A percentile compares a stretch with the other conserved stretches of the same genome.
These are phyloP conservation scores for Kuraishia borneana DNA, from an alignment of 805 yeast species.

Conservation along the genomic window DNA sequence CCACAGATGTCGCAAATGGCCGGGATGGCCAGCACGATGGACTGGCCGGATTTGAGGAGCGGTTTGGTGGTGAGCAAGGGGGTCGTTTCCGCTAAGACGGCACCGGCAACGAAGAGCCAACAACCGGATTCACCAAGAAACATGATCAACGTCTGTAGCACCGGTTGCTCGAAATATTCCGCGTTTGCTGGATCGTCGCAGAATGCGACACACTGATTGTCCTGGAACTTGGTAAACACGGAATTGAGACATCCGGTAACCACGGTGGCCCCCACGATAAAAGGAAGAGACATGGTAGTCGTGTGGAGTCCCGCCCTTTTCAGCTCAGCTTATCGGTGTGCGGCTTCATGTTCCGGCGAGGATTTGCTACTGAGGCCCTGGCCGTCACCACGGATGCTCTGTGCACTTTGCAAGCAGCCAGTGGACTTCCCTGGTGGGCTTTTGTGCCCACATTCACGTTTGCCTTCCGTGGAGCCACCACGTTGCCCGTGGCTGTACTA, in stretches of 20 bases:
- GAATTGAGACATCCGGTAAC: slow-evolving; percentile 67
- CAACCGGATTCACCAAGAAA: slow-evolving; percentile 55
- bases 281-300: slow-evolving; percentile 18
- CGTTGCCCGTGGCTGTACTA: slow-evolving; percentile 67
- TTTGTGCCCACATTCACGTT: slow-evolving; percentile 68
- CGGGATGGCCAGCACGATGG: slow-evolving; percentile 40
- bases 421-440: slow-evolving; percentile 75
- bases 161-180: slow-evolving; percentile 61
- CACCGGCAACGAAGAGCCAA: slow-evolving; percentile 18
- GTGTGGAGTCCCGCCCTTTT: too few species aligned
- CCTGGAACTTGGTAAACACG: slow-evolving; percentile 64
- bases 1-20: slow-evolving; percentile 62
- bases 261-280: slow-evolving; percentile 39
- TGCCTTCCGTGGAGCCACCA: slow-evolving; percentile 49
- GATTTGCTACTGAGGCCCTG: not conserved
- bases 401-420: slow-evolving; percentile 35
- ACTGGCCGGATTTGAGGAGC: slow-evolving; percentile 7
- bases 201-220: slow-evolving; percentile 54
- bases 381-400: slow-evolving; percentile 17
- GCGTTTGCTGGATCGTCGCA: slow-evolving; percentile 33
- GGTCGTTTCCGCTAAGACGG: slow-evolving; percentile 1
- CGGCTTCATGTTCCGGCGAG: too few species aligned
- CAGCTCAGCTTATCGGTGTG: too few species aligned
- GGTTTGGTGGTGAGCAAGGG: not conserved
- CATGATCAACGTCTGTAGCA: slow-evolving; percentile 72